Evolutionary conservation across 2,329 filamentous ascomycete genomes (phyloP).

Genomic region (Eurotiales sp.): DNA sequence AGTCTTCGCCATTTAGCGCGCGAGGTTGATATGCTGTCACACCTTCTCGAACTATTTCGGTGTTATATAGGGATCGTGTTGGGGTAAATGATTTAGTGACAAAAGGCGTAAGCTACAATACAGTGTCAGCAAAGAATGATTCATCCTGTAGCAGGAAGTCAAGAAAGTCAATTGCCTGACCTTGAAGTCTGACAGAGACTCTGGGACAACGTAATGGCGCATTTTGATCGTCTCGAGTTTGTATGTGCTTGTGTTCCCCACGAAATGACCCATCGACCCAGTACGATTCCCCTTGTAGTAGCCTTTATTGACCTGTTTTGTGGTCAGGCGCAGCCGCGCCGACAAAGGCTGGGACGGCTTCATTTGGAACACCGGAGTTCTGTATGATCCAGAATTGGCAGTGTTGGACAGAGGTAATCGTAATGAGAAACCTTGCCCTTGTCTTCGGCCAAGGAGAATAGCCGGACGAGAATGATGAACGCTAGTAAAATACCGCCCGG

Average conservation of each 20-base stretch:
- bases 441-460: not conserved
- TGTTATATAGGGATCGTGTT: slow-evolving; percentile 31
- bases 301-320: slow-evolving; percentile 87
- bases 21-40: slow-evolving; percentile 24
- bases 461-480: not conserved
- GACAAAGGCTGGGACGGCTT: slow-evolving; percentile 53
- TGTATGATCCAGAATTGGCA: slow-evolving; percentile 1
- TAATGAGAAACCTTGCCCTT: not conserved
- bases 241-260: slow-evolving; percentile 56
- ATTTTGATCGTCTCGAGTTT: slow-evolving; percentile 81
- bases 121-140: slow-evolving; percentile 14
- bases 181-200: slow-evolving; percentile 65
- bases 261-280: slow-evolving; percentile 83
- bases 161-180: slow-evolving; percentile 49
- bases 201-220: slow-evolving; percentile 81
- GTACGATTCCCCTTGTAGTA: slow-evolving; percentile 97
- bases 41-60: slow-evolving; percentile 28
- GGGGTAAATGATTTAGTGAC: slow-evolving; percentile 41
- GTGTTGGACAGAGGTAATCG: not conserved
- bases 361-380: slow-evolving; percentile 21
- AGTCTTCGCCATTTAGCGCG: slow-evolving; percentile 33
- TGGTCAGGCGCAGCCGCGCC: slow-evolving; percentile 76
- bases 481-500: slow-evolving; percentile 8
- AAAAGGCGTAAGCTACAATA: slow-evolving; percentile 42
- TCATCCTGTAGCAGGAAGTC: not conserved